These are phyloP conservation scores for Neonectria coccinea DNA, from an alignment of 2,329 filamentous ascomycete species.

Conservation along the genomic window DNA sequence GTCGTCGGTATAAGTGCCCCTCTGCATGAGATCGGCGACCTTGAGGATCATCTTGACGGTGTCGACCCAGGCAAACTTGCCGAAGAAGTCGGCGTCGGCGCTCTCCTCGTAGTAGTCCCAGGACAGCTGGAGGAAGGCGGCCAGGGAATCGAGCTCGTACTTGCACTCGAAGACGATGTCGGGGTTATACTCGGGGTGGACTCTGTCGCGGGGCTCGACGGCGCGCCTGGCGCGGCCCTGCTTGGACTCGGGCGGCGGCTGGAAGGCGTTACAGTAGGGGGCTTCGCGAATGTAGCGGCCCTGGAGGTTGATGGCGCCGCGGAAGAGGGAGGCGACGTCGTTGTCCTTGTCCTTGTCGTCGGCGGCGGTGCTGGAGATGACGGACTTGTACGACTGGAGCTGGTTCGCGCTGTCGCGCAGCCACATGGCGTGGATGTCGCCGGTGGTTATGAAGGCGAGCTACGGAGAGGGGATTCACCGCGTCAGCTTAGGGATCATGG, in stretches of 20 bases:
- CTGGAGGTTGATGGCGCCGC: slow-evolving; percentile 82
- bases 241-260: slow-evolving; percentile 80
- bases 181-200: slow-evolving; percentile 74
- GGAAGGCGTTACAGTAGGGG: slow-evolving; percentile 95
- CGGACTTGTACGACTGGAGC: slow-evolving; percentile 77
- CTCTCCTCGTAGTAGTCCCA: slow-evolving; percentile 84
- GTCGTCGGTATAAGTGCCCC: slow-evolving; percentile 77
- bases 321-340: slow-evolving; percentile 73
- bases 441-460: slow-evolving; percentile 85
- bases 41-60: slow-evolving; percentile 78
- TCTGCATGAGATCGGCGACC: slow-evolving; percentile 76
- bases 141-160: slow-evolving; percentile 92
- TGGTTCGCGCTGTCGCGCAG: slow-evolving; percentile 88
- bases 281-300: slow-evolving; percentile 74
- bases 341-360: slow-evolving; percentile 63
- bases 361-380: slow-evolving; percentile 66
- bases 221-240: slow-evolving; percentile 37
- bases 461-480: slow-evolving; percentile 39
- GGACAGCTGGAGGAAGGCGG: slow-evolving; percentile 84
- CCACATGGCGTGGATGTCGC: slow-evolving; percentile 95
- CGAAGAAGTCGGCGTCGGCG: slow-evolving; percentile 78
- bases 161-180: slow-evolving; percentile 92
- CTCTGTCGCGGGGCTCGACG: slow-evolving; percentile 59
- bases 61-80: slow-evolving; percentile 76
- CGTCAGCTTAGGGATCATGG: background rate